Evolutionary conservation across 2,329 filamentous ascomycete genomes (phyloP).

Genomic region (Microcera coccophila): DNA sequence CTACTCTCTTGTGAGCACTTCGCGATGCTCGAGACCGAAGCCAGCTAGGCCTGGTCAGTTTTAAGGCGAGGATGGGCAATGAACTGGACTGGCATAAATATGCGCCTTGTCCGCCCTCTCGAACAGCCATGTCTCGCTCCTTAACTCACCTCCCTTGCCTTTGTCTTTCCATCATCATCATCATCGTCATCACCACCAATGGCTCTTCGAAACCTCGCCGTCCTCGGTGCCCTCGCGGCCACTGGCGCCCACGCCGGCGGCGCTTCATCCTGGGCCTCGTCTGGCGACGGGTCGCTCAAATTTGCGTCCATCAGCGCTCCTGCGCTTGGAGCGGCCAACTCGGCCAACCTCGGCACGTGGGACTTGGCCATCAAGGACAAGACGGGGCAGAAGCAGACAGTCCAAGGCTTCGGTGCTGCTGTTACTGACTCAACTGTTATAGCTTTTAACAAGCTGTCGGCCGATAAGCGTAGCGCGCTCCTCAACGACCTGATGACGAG

Average conservation of each 20-base stretch:
- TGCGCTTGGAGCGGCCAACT: conserved; percentile 30
- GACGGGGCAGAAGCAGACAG: conserved; percentile 32
- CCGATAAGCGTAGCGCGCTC: conserved; percentile 28
- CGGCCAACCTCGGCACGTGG: conserved; percentile 34
- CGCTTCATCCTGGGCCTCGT: conserved; percentile 27
- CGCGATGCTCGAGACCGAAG: too few relatives aligned
- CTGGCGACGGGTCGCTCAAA: conserved; percentile 36
- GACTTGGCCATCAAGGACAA: conserved; percentile 38
- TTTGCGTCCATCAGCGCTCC: conserved; percentile 33
- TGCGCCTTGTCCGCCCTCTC: too few relatives aligned
- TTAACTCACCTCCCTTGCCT: too few relatives aligned
- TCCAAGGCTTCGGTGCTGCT: conserved; percentile 41
- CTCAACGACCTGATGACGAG: conserved; percentile 35
- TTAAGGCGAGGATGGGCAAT: too few relatives aligned
- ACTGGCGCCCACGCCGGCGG: conserved; percentile 4
- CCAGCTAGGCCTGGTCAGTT: too few relatives aligned
- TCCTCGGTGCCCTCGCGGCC: neutral
- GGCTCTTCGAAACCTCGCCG: too few relatives aligned
- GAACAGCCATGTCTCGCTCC: too few relatives aligned
- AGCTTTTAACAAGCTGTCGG: conserved; percentile 34
- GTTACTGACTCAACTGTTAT: conserved; percentile 41
- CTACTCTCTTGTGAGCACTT: too few relatives aligned
- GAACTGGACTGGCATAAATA: too few relatives aligned
- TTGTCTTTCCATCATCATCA: too few relatives aligned
- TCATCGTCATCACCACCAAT: too few relatives aligned